Evolutionary conservation across 805 yeast genomes (phyloP).

Genomic region (Sungouiella blattae): DNA sequence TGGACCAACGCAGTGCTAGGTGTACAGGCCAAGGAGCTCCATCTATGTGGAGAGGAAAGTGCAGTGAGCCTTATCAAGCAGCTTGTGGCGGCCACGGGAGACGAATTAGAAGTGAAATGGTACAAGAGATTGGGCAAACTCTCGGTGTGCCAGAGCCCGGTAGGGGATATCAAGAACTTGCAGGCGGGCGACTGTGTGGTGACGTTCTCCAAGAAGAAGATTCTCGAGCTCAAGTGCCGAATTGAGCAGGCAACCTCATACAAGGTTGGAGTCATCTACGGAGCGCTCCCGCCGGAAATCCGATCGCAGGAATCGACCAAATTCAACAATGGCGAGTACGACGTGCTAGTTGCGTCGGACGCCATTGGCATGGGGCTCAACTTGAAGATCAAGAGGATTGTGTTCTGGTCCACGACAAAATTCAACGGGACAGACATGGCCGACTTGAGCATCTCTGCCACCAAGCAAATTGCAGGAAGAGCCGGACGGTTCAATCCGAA

Average conservation of each 20-base stretch:
- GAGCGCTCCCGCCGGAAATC: constrained; percentile 94
- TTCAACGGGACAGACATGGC: constrained; percentile 59
- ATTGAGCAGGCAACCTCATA: constrained; percentile 62
- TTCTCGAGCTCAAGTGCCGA: constrained; percentile 62
- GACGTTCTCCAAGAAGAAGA: constrained; percentile 73
- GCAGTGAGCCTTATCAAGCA: constrained; percentile 64
- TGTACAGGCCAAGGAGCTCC: constrained; percentile 78
- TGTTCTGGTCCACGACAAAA: constrained; percentile 67
- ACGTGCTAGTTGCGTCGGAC: constrained; percentile 89
- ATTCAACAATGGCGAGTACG: constrained; percentile 77
- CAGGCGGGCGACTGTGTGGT: constrained; percentile 84
- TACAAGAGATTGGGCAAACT: constrained; percentile 77
- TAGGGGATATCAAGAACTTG: constrained; percentile 37
- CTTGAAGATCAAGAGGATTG: constrained; percentile 73
- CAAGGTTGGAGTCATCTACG: constrained; percentile 87
- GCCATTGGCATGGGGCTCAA: constrained; percentile 98
- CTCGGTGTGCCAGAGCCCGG: constrained; percentile 42
- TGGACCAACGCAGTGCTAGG: constrained; percentile 94
- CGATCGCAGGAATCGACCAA: constrained; percentile 76
- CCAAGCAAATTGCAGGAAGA: constrained; percentile 93
- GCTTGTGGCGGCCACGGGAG: constrained; percentile 71
- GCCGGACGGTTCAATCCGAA: constrained; percentile 72
- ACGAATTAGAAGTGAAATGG: constrained; percentile 62
- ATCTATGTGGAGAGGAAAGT: constrained; percentile 90
- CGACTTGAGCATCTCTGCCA: constrained; percentile 56